These are phyloP conservation scores for Telopea speciosissima DNA, from an alignment of 177 flowering plant genomes.

Conservation along the genomic window DNA sequence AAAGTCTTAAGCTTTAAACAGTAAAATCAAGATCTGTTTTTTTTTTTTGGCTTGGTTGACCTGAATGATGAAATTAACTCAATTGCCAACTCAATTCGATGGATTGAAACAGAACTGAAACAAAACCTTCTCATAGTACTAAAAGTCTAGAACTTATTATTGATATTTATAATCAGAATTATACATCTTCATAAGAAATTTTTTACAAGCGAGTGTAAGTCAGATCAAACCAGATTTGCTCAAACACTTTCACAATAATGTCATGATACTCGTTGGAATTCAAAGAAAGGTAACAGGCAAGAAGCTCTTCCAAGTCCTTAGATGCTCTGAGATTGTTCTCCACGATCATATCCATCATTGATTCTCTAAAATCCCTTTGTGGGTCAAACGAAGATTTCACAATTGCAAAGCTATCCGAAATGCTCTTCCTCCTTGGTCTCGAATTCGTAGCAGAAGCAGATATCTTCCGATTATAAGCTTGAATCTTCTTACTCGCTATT, in stretches of 20 bases:
- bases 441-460: conserved; percentile 16
- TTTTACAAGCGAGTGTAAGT: conserved; percentile 2
- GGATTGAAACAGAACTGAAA: too few relatives aligned
- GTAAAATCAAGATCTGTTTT: too few relatives aligned
- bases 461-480: conserved; percentile 20
- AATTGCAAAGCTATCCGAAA: conserved; percentile 66
- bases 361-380: conserved; percentile 68
- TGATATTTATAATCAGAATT: too few relatives aligned
- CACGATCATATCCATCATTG: conserved; percentile 93
- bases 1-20: too few relatives aligned
- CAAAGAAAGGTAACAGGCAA: conserved; percentile 74
- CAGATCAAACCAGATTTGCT: conserved; percentile 84
- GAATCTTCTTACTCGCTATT: conserved; percentile 33
- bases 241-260: conserved; percentile 69
- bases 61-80: too few relatives aligned
- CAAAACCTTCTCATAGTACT: too few relatives aligned
- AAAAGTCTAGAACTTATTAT: too few relatives aligned
- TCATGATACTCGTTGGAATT: conserved; percentile 79
- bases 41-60: too few relatives aligned
- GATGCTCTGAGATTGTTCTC: conserved; percentile 63
- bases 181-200: too few relatives aligned
- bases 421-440: conserved; percentile 21
- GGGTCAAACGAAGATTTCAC: conserved; percentile 70
- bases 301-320: conserved; percentile 76
- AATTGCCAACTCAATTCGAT: too few relatives aligned